Percentiles rank a stretch among this genome's conserved stretches.
Evolutionary conservation across 2,329 filamentous ascomycete genomes (phyloP).

Genomic region (Acarospora socialis): DNA sequence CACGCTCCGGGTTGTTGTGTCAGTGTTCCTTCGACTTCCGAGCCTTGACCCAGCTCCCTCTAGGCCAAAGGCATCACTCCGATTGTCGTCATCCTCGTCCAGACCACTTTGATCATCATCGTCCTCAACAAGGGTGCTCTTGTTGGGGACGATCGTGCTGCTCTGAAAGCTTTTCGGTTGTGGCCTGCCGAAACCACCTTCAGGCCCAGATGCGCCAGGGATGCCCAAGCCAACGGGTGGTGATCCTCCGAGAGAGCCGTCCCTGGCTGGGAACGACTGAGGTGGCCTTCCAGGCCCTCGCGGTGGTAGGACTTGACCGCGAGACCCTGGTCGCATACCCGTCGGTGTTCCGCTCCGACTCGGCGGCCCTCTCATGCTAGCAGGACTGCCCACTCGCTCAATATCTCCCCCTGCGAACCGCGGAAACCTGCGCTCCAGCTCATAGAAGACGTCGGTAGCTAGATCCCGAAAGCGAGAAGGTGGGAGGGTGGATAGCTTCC

Average conservation of each 20-base stretch:
- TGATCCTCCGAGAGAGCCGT: slow-evolving; percentile 20
- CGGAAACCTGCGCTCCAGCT: slow-evolving; percentile 81
- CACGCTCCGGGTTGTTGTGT: slow-evolving; percentile 31
- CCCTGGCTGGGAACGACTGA: slow-evolving; percentile 14
- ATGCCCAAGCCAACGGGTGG: slow-evolving; percentile 35
- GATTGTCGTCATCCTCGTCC: slow-evolving; percentile 42
- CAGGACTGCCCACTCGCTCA: slow-evolving; percentile 54
- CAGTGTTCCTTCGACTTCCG: slow-evolving; percentile 31
- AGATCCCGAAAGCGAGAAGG: slow-evolving; percentile 78
- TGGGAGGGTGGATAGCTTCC: slow-evolving; percentile 82
- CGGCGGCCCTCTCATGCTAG: slow-evolving; percentile 42
- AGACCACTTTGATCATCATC: slow-evolving; percentile 55
- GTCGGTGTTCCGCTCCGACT: slow-evolving; percentile 52
- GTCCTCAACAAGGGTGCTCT: slow-evolving; percentile 94
- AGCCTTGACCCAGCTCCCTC: slow-evolving; percentile 31
- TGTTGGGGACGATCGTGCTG: slow-evolving; percentile 94
- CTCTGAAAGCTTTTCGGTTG: slow-evolving; percentile 82
- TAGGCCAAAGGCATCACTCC: slow-evolving; percentile 50
- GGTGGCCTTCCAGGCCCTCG: slow-evolving; percentile 12
- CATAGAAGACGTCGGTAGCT: slow-evolving; percentile 90
- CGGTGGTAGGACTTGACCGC: slow-evolving; percentile 21
- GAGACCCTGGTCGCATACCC: slow-evolving; percentile 36
- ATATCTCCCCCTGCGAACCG: slow-evolving; percentile 59
- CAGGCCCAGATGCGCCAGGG: slow-evolving; percentile 24
- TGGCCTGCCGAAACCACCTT: slow-evolving; percentile 57